phyloP scores from a whole-genome alignment of 495 filamentous ascomycete genomes.

The Daldinia childiae region DNA sequence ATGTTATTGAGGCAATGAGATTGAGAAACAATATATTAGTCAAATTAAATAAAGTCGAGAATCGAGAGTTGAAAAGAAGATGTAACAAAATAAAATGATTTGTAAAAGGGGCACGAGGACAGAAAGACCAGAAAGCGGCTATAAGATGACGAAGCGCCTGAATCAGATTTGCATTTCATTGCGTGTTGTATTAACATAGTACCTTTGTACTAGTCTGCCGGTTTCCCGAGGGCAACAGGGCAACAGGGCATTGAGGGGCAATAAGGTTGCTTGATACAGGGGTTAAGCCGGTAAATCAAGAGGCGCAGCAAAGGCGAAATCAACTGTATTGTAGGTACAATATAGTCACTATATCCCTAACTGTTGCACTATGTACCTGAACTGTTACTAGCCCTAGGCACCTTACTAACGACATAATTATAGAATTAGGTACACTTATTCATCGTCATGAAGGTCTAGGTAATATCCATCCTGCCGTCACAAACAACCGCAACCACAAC shows the following conservation, averaged over 20 bases:
- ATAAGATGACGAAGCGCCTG: constrained; percentile 31
- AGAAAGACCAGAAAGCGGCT: neutral
- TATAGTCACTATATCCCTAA: too few relatives aligned
- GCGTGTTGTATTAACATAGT: neutral
- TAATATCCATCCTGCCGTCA: too few relatives aligned
- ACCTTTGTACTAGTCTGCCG: constrained; percentile 6
- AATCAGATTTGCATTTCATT: constrained; percentile 26
- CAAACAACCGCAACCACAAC: too few relatives aligned
- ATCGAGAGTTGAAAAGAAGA: neutral
- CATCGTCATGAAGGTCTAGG: too few relatives aligned
- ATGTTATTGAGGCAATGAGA: neutral
- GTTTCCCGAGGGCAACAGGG: constrained; percentile 7
- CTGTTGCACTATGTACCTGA: too few relatives aligned
- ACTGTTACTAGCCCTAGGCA: too few relatives aligned
- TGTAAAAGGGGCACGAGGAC: neutral
- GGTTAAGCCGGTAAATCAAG: neutral
- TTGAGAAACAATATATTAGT: neutral
- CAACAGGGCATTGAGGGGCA: too few relatives aligned
- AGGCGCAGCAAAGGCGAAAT: neutral
- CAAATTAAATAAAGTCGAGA: neutral
- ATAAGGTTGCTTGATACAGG: neutral
- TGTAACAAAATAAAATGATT: neutral
- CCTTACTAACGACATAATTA: too few relatives aligned
- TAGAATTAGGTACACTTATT: too few relatives aligned
- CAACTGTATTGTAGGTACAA: neutral